Evolutionary conservation across 148 eudicot species (phyloP).

Genomic region (Chenopodium suecicum): DNA sequence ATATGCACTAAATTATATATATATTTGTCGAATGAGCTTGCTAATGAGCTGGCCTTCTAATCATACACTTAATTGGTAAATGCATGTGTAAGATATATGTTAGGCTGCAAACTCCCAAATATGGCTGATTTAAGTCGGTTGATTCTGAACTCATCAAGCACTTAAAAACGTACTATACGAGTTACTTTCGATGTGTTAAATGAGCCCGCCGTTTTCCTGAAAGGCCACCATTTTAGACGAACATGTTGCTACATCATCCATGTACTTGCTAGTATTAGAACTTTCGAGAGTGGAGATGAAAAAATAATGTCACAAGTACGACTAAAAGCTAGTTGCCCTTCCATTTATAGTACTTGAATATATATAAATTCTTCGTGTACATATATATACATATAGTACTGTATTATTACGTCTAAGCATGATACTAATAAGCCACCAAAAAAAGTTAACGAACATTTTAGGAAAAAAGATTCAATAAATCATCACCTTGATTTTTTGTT

Average conservation of each 20-base stretch:
- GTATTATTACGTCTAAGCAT: too few relatives aligned
- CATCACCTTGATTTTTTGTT: neutral
- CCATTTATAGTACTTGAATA: neutral
- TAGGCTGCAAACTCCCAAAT: neutral
- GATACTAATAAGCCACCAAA: neutral
- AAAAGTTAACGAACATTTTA: too few relatives aligned
- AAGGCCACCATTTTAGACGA: neutral
- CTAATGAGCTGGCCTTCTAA: slow-evolving; percentile 6
- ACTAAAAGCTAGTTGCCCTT: neutral
- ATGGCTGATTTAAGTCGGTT: neutral
- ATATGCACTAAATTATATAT: neutral
- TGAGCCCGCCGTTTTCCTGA: slow-evolving; percentile 2
- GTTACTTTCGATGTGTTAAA: neutral
- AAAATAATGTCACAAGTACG: neutral
- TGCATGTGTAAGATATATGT: neutral
- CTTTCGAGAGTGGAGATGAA: neutral
- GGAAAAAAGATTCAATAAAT: neutral
- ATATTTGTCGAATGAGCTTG: neutral
- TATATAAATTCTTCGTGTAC: too few relatives aligned
- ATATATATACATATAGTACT: too few relatives aligned
- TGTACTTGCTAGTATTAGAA: neutral
- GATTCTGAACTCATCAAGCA: slow-evolving; percentile 12
- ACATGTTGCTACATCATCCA: neutral
- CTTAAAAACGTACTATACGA: neutral
- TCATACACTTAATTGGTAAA: neutral